phyloP scores from a whole-genome alignment of 176 grass and related monocot species.

The Eragrostis curvula region DNA sequence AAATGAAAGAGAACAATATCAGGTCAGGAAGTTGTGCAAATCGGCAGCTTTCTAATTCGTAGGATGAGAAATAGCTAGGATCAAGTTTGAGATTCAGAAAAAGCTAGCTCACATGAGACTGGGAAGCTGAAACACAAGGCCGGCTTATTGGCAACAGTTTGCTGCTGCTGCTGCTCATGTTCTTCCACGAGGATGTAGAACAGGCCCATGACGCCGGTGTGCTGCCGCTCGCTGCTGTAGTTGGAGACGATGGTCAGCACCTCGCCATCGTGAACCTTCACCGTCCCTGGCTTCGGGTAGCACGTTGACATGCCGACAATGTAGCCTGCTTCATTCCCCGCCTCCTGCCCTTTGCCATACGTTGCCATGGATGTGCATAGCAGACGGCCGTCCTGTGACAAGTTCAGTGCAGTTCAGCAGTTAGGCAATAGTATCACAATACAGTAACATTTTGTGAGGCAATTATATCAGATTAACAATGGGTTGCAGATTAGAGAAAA shows the following conservation, averaged over 20 bases:
- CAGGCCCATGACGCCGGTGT: conserved; percentile 84
- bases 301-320: conserved; percentile 88
- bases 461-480: not conserved
- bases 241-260: conserved; percentile 77
- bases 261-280: conserved; percentile 65
- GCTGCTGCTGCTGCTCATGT: not conserved
- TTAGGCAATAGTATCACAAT: not conserved
- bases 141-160: conserved; percentile 6
- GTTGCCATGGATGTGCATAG: conserved; percentile 65
- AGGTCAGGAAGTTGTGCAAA: not conserved
- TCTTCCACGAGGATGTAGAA: conserved; percentile 92
- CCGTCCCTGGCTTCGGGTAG: conserved; percentile 68
- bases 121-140: conserved; percentile 50
- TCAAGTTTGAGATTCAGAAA: not conserved
- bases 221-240: conserved; percentile 70
- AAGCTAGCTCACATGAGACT: conserved; percentile 43
- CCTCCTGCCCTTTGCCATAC: conserved; percentile 66
- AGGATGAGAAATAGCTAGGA: not conserved
- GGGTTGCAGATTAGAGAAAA: not conserved
- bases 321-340: conserved; percentile 80
- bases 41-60: not conserved
- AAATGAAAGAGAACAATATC: not conserved
- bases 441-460: not conserved
- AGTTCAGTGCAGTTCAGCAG: not conserved
- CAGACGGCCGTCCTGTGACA: conserved; percentile 66